Conservation (phyloP, 2,329 filamentous ascomycete species). For the Didymella exigua region DNA sequence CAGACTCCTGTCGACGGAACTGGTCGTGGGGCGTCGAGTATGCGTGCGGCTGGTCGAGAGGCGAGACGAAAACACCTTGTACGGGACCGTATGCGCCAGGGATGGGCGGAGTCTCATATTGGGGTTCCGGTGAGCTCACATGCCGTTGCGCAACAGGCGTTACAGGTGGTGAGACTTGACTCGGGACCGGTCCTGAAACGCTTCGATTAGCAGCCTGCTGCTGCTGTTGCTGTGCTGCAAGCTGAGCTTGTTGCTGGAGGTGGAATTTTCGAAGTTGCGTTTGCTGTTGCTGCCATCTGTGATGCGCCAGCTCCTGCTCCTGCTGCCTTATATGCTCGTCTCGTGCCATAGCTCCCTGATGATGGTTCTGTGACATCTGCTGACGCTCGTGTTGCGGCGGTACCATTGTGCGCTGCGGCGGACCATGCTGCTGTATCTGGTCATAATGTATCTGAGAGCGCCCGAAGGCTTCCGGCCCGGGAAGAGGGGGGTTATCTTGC, state of each 20-base stretch:
- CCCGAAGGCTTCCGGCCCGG: conserved; percentile 8
- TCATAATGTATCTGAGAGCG: conserved; percentile 14
- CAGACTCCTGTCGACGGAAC: conserved; percentile 31
- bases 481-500: conserved; percentile 11
- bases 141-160: conserved; percentile 27
- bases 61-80: conserved; percentile 38
- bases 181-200: conserved; percentile 27
- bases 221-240: background rate
- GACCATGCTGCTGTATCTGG: conserved; percentile 9
- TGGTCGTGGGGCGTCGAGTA: conserved; percentile 21
- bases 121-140: conserved; percentile 37
- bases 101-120: conserved; percentile 45
- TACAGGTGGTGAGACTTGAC: conserved; percentile 16
- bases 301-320: conserved; percentile 12
- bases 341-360: conserved; percentile 13
- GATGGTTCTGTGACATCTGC: background rate
- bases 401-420: conserved; percentile 12
- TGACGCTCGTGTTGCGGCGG: conserved; percentile 1
- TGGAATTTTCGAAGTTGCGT: conserved; percentile 15
- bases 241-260: conserved; percentile 13
- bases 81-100: conserved; percentile 45
- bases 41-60: conserved; percentile 24
- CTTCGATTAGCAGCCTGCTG: conserved; percentile 17
- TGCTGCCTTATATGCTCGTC: conserved; percentile 9
- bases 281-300: conserved; percentile 16